Percentiles rank a stretch among this genome's conserved stretches.
These are phyloP conservation scores for Cyanodermella asteris DNA, from an alignment of 2,329 filamentous ascomycete species.

Conservation along the genomic window DNA sequence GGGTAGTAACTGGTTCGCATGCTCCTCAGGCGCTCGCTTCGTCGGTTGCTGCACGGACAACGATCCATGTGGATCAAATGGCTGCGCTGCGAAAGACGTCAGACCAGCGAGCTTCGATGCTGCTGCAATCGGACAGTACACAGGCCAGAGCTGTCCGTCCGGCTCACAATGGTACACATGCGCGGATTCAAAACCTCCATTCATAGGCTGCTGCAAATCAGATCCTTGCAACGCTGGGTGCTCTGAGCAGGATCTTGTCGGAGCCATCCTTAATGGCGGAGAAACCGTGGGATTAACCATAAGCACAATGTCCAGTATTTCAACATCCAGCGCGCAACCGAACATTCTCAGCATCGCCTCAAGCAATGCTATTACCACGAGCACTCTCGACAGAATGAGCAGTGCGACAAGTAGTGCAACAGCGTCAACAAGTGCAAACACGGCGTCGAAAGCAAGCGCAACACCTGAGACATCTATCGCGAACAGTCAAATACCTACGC, in stretches of 20 bases:
- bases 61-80: slow-evolving; percentile 17
- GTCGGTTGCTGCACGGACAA: slow-evolving; percentile 18
- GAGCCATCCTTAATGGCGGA: too few species aligned
- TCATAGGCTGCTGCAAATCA: slow-evolving; percentile 18
- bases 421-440: too few species aligned
- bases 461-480: too few species aligned
- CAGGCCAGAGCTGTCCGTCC: slow-evolving; percentile 13
- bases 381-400: too few species aligned
- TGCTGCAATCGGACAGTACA: slow-evolving; percentile 13
- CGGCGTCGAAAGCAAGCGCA: too few species aligned
- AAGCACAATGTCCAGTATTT: too few species aligned
- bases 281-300: too few species aligned
- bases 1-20: slow-evolving; percentile 16
- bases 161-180: slow-evolving; percentile 17
- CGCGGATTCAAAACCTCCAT: slow-evolving; percentile 10
- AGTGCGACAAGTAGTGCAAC: too few species aligned
- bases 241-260: slow-evolving; percentile 10
- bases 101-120: slow-evolving; percentile 14
- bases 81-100: slow-evolving; percentile 15
- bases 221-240: slow-evolving; percentile 16
- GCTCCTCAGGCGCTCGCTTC: slow-evolving; percentile 13
- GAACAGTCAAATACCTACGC: too few species aligned
- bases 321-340: too few species aligned
- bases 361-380: too few species aligned
- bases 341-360: too few species aligned